These are phyloP conservation scores for Skeletonema potamos DNA, from an alignment of 108 stramenopile species.

Conservation along the genomic window DNA sequence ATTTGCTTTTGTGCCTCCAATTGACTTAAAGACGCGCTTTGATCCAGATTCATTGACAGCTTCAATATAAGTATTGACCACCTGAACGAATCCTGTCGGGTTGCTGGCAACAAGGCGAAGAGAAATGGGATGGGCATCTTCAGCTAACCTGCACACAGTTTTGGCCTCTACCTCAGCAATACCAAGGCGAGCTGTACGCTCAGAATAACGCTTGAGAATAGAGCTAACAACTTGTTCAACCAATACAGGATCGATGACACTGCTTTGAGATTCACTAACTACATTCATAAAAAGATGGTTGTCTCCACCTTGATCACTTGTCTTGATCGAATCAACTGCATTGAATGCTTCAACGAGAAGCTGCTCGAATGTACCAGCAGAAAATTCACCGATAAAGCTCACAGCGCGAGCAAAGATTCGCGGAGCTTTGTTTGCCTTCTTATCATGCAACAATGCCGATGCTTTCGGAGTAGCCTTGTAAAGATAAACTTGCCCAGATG, in stretches of 20 bases:
- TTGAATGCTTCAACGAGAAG: slow-evolving; percentile 94
- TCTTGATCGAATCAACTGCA: slow-evolving; percentile 76
- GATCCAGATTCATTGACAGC: slow-evolving; percentile 69
- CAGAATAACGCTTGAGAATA: slow-evolving; percentile 84
- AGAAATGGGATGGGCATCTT: slow-evolving; percentile 82
- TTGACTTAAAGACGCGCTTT: slow-evolving; percentile 78
- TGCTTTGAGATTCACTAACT: slow-evolving; percentile 80
- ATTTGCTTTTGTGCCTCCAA: slow-evolving; percentile 87
- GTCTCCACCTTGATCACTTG: slow-evolving; percentile 62
- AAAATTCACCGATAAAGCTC: slow-evolving; percentile 79
- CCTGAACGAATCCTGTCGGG: slow-evolving; percentile 96
- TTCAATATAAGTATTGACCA: slow-evolving; percentile 96
- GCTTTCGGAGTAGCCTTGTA: slow-evolving; percentile 88
- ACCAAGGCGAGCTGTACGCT: slow-evolving; percentile 80
- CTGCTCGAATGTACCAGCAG: slow-evolving; percentile 79
- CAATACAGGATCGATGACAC: slow-evolving; percentile 82
- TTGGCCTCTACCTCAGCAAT: slow-evolving; percentile 94
- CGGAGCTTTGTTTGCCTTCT: slow-evolving; percentile 78
- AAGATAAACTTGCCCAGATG: slow-evolving; percentile 89
- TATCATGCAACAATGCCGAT: slow-evolving; percentile 76
- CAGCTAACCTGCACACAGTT: slow-evolving; percentile 78
- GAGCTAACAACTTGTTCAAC: slow-evolving; percentile 87
- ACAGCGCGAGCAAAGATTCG: slow-evolving; percentile 86
- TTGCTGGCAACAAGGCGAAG: slow-evolving; percentile 94
- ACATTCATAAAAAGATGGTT: slow-evolving; percentile 98